Percentiles rank a stretch among this genome's conserved stretches.
These are phyloP conservation scores for Leptographium radiaticola DNA, from an alignment of 2,329 filamentous ascomycete genomes.

Conservation along the genomic window DNA sequence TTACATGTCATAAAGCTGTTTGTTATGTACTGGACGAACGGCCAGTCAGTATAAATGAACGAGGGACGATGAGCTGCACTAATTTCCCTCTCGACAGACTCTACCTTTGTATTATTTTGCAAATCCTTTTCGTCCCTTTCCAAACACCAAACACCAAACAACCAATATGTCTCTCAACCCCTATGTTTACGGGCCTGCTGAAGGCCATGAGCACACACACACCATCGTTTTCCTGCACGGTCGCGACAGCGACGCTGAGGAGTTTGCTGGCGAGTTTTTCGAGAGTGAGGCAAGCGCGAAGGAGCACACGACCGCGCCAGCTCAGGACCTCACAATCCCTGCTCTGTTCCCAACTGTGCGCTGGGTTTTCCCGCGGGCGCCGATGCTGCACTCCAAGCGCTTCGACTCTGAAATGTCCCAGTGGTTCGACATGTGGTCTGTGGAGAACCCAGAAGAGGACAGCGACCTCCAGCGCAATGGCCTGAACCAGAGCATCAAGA, in stretches of 20 bases:
- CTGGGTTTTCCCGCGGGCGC: background rate
- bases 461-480: background rate
- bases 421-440: constrained; percentile 3
- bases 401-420: background rate
- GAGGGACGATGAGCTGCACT: too few species aligned
- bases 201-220: constrained; percentile 1
- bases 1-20: too few species aligned
- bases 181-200: background rate
- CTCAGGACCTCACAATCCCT: background rate
- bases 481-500: background rate
- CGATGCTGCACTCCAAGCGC: background rate
- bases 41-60: too few species aligned
- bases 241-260: background rate
- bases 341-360: background rate
- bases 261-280: background rate
- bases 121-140: background rate
- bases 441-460: background rate
- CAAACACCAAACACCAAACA: background rate
- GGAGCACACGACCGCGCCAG: background rate
- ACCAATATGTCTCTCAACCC: background rate
- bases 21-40: too few species aligned
- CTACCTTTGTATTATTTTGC: background rate
- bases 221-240: constrained; percentile 1
- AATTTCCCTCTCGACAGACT: too few species aligned
- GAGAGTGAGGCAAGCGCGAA: background rate